phyloP scores from a whole-genome alignment of 306 rosid species.

The Ochetophila trinervis region DNA sequence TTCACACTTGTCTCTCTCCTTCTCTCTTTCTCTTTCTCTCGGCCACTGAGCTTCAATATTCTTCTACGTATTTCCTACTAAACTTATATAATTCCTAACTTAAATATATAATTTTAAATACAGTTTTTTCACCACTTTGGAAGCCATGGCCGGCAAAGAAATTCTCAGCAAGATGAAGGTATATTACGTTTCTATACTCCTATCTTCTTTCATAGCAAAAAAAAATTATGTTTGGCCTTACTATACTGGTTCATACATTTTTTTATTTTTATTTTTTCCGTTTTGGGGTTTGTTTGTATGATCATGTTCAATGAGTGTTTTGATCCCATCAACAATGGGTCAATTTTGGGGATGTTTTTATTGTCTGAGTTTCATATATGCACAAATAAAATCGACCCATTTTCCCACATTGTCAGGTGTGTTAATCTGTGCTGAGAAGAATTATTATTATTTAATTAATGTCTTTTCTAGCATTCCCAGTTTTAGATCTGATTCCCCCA shows the following conservation, averaged over 20 bases:
- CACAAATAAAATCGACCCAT: not conserved
- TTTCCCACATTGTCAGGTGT: conserved; percentile 1
- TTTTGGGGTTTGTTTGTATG: too few species aligned
- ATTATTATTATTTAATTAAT: too few species aligned
- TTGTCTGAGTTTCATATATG: not conserved
- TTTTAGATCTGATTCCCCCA: conserved; percentile 15
- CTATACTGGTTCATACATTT: not conserved
- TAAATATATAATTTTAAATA: conserved; percentile 14
- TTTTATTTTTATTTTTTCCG: not conserved
- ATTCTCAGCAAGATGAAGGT: conserved; percentile 87
- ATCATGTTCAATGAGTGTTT: too few species aligned
- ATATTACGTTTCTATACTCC: not conserved
- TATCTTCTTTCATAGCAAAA: not conserved
- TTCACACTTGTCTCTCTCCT: conserved; percentile 22
- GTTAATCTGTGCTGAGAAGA: not conserved
- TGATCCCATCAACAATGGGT: too few species aligned
- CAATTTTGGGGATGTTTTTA: not conserved
- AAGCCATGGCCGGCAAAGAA: conserved; percentile 66
- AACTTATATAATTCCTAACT: not conserved
- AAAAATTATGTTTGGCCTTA: not conserved
- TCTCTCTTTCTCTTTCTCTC: conserved; percentile 6
- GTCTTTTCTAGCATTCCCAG: not conserved
- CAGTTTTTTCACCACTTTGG: not conserved
- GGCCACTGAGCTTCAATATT: conserved; percentile 13
- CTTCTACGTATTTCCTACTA: not conserved